These are phyloP conservation scores for Apiotrichum akiyoshidainum DNA, from an alignment of 1,284 basidiomycete genomes.

Conservation along the genomic window DNA sequence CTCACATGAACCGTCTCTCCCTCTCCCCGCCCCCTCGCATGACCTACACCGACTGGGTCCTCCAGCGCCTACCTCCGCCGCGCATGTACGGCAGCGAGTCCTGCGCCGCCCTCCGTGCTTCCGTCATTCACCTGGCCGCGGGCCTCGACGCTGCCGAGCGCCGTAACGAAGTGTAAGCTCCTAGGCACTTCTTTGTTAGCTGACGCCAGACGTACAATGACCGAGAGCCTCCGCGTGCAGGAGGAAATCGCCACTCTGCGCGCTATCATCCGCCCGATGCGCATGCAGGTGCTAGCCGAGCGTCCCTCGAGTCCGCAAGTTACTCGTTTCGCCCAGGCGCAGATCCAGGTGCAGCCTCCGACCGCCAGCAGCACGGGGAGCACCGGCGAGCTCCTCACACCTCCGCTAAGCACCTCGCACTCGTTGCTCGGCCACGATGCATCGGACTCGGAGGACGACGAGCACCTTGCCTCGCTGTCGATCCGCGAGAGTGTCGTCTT, in stretches of 20 bases:
- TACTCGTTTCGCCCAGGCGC: slow-evolving; percentile 1
- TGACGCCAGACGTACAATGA: slow-evolving; percentile 51
- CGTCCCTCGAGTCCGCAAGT: slow-evolving; percentile 13
- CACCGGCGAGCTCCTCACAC: slow-evolving; percentile 6
- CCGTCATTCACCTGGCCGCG: slow-evolving; percentile 31
- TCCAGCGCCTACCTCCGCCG: slow-evolving; percentile 7
- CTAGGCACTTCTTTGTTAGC: neutral
- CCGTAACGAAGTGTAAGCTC: slow-evolving; percentile 35
- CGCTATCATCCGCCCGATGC: slow-evolving; percentile 68
- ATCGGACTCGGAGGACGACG: slow-evolving; percentile 11
- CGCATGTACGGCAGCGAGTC: neutral
- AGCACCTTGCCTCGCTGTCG: slow-evolving; percentile 2
- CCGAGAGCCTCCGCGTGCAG: slow-evolving; percentile 66
- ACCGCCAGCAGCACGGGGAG: neutral
- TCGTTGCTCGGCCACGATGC: slow-evolving; percentile 4
- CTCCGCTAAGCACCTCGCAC: slow-evolving; percentile 6
- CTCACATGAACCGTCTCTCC: neutral
- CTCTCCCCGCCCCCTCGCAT: slow-evolving; percentile 5
- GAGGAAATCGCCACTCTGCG: slow-evolving; percentile 73
- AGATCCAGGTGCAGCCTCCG: neutral
- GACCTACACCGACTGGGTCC: slow-evolving; percentile 13
- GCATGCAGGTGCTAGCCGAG: slow-evolving; percentile 57
- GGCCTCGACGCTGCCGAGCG: slow-evolving; percentile 39
- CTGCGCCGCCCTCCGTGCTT: slow-evolving; percentile 20
- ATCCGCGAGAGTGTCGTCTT: slow-evolving; percentile 28